Evolutionary conservation across 495 filamentous ascomycete species (phyloP).

Genomic region (Tuber umbilicatum): DNA sequence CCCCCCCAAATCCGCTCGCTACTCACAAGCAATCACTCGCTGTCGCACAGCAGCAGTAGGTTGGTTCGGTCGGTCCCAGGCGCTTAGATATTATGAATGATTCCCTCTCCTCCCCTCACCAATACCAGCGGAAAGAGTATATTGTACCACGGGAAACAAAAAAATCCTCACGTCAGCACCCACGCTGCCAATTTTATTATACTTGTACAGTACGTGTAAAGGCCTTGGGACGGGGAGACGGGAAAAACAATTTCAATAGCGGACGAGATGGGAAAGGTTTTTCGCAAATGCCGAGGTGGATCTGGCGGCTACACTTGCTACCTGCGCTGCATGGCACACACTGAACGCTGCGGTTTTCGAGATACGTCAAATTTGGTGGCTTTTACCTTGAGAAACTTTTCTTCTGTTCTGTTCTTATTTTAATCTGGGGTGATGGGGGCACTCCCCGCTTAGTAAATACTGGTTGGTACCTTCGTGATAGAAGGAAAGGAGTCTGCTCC

Average conservation of each 20-base stretch:
- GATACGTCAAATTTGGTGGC: background rate
- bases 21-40: background rate
- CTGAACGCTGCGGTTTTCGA: background rate
- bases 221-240: background rate
- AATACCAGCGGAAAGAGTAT: background rate
- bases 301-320: background rate
- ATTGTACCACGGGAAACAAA: background rate
- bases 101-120: background rate
- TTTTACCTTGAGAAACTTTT: background rate
- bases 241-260: background rate
- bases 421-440: background rate
- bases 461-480: background rate
- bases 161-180: conserved; percentile 2
- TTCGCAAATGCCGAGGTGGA: background rate
- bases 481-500: background rate
- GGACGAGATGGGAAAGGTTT: background rate
- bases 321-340: background rate
- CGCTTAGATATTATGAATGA: background rate
- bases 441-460: background rate
- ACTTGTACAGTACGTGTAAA: background rate
- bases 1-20: background rate
- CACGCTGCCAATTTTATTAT: background rate
- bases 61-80: background rate
- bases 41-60: background rate
- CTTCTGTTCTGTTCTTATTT: background rate